Evolutionary conservation across 345 rosid species (phyloP), one percentile per base, ranked within the genome.

Genomic region (Heritiera littoralis): DNA sequence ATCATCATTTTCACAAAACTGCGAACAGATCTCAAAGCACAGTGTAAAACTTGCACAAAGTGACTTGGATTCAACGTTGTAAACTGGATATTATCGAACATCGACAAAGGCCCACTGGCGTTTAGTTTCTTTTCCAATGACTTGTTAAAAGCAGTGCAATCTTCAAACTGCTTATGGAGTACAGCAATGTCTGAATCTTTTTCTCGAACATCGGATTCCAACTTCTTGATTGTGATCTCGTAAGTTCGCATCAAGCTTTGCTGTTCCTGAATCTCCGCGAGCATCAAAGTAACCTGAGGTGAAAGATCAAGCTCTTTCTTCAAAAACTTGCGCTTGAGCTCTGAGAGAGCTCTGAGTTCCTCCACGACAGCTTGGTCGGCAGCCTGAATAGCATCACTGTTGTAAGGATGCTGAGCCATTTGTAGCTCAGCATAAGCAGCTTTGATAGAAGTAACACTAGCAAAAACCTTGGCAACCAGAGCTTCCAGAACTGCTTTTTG

Each of bases 371-470:
- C 94, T 56, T 90, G 92, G 80, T 96, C 99, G 6, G 98, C 93
- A 18, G 83, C 86, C 23, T 94, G 97, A 63, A 96, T 91, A 5
- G 97, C 95, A 6, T 80, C 92, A 72, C 90, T 84, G 81, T 84
- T 83, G 85, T 96, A 96, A 10, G 99, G 99, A 76, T 86, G 82
- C 81, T 96, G 98, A 12, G 97, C 99, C 86, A 92, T 85, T 81
- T 96, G 99, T 18, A 96, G 88, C 94, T 96, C 98, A 0, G 96
- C 97, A 74, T 94, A 96, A 5, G 97, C 91, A 4, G 98, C 99
- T 84, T 96, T 96, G 59, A 96, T 92, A 15, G 98, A 63, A 11
- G 98, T 92, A 20, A 87, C 81, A 8, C 90, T 83, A 0, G 99
- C 98, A 78, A 96, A 96, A 17, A 93, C 87, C 89, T 90, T 91